A percentile compares a stretch with the other conserved stretches of the same genome.
Evolutionary conservation across 1,284 basidiomycete species (phyloP).

Genomic region (Lentinula novae-zelandiae): DNA sequence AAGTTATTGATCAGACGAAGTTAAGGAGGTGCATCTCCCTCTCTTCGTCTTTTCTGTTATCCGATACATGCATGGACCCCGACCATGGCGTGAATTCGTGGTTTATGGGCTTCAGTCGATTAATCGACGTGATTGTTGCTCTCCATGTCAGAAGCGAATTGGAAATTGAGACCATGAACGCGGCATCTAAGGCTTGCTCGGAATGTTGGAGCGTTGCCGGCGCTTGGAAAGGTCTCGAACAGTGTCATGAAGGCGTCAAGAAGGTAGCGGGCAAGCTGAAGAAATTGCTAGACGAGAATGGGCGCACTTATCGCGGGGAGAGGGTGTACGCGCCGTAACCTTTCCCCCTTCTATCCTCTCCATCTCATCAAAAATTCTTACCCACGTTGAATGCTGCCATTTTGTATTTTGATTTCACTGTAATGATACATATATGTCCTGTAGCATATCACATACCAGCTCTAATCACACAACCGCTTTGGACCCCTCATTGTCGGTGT

Average conservation of each 20-base stretch:
- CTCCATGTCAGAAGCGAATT: constrained; percentile 62
- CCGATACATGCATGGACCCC: constrained; percentile 64
- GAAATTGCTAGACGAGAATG: constrained; percentile 60
- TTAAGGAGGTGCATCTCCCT: constrained; percentile 63
- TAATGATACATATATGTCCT: neutral
- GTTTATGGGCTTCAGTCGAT: constrained; percentile 59
- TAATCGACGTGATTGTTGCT: constrained; percentile 67
- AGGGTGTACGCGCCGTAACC: constrained; percentile 56
- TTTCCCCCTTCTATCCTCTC: constrained; percentile 3
- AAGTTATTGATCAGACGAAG: constrained; percentile 52
- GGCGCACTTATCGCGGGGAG: constrained; percentile 62
- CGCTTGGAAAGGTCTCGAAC: constrained; percentile 62
- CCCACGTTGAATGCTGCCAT: constrained; percentile 1
- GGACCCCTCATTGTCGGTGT: constrained; percentile 24
- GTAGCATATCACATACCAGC: constrained; percentile 8
- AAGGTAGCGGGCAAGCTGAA: constrained; percentile 60
- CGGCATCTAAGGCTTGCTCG: constrained; percentile 71
- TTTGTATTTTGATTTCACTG: constrained; percentile 12
- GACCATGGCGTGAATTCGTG: constrained; percentile 55
- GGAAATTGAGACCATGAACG: constrained; percentile 67
- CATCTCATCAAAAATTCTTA: neutral
- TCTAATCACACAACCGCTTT: neutral
- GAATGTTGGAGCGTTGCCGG: constrained; percentile 76
- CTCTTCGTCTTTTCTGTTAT: constrained; percentile 70
- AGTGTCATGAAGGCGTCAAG: constrained; percentile 54